Conservation (phyloP, 2,329 filamentous ascomycete species). For the Diplocarpon rosae region DNA sequence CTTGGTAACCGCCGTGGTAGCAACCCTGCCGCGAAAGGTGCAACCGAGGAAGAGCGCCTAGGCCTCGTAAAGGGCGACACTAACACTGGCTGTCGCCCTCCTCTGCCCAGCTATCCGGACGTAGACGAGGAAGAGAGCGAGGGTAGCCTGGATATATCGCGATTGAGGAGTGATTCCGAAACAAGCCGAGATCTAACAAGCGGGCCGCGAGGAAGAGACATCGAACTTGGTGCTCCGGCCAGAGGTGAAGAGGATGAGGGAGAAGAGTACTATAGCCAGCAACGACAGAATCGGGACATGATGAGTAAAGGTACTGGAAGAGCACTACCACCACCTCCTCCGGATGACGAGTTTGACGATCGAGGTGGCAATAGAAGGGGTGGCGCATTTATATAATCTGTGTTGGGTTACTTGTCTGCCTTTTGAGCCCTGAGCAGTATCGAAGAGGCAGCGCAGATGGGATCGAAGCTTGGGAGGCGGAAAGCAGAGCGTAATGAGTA, state of each 20-base stretch:
- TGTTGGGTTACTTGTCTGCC: not conserved
- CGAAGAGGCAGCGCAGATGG: not conserved
- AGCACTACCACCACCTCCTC: not conserved
- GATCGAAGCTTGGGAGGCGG: not conserved
- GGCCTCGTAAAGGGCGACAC: constrained; percentile 73
- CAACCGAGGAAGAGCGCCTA: constrained; percentile 72
- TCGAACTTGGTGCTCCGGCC: not conserved
- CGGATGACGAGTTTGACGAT: not conserved
- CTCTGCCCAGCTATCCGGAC: constrained; percentile 13
- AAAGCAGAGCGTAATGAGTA: not conserved
- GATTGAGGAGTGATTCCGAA: constrained; percentile 5
- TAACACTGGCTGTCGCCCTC: constrained; percentile 10
- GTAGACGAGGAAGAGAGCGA: constrained; percentile 17
- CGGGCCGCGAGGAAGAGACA: constrained; percentile 4
- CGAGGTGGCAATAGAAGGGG: not conserved
- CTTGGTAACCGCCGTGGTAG: constrained; percentile 32
- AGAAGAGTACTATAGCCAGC: not conserved
- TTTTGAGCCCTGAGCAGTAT: too few species aligned
- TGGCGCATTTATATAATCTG: not conserved
- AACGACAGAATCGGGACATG: not conserved
- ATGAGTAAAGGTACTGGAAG: not conserved
- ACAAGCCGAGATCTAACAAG: constrained; percentile 12
- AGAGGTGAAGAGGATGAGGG: not conserved
- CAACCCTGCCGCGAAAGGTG: constrained; percentile 34
- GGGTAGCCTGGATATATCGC: constrained; percentile 8